phyloP scores from a whole-genome alignment of 116 monocot species.

The Dioscorea cayenensis region DNA sequence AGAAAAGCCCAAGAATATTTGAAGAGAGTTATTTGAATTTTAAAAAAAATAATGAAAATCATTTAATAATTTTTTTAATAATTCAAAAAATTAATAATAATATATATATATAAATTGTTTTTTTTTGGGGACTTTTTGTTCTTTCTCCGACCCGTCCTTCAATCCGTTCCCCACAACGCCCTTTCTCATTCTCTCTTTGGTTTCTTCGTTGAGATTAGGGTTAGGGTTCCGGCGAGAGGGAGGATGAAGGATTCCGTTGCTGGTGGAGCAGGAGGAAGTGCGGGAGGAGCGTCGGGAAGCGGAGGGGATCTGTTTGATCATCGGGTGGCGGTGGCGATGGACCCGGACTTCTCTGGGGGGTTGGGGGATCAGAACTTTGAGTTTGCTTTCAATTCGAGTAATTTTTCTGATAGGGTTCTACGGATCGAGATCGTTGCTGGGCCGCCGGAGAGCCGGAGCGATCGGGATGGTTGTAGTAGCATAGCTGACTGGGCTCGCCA shows the following conservation, averaged over 20 bases:
- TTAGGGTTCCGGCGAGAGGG: neutral
- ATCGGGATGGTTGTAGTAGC: slow-evolving; percentile 43
- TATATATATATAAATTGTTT: too few relatives aligned
- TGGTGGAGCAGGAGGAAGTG: neutral
- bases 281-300: neutral
- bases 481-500: slow-evolving; percentile 79
- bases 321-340: slow-evolving; percentile 27
- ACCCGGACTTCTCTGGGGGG: slow-evolving; percentile 32
- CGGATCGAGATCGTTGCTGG: slow-evolving; percentile 83
- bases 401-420: slow-evolving; percentile 85
- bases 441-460: slow-evolving; percentile 36
- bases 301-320: slow-evolving; percentile 13
- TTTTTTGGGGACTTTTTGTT: too few relatives aligned
- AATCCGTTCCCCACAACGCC: neutral
- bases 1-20: too few relatives aligned
- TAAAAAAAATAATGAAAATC: too few relatives aligned
- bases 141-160: too few relatives aligned
- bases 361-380: slow-evolving; percentile 51
- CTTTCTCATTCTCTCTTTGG: neutral
- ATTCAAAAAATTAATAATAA: too few relatives aligned
- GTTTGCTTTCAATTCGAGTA: slow-evolving; percentile 92
- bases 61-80: too few relatives aligned
- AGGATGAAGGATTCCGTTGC: slow-evolving; percentile 17
- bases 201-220: neutral
- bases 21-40: too few relatives aligned